Percentiles rank a stretch among this genome's conserved stretches.
Conservation (phyloP, 345 rosid genomes). For the Gossypium longicalyx region DNA sequence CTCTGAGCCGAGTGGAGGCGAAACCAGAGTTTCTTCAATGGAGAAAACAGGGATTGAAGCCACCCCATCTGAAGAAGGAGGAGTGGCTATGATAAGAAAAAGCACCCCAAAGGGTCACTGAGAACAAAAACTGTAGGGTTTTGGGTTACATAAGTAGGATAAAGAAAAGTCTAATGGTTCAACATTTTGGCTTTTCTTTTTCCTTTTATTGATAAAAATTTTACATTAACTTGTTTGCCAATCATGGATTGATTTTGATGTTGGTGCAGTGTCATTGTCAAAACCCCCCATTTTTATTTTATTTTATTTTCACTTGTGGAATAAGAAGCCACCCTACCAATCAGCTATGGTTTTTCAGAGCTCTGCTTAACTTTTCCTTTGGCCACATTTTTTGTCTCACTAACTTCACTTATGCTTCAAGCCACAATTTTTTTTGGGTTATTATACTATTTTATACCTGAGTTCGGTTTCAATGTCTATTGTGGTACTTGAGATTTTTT, state of each 20-base stretch:
- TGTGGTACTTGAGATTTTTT: no score
- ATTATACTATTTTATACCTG: no score
- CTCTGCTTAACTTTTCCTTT: slow-evolving; percentile 23
- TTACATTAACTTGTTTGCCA: slow-evolving; percentile 35
- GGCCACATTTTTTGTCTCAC: neutral
- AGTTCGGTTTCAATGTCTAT: no score
- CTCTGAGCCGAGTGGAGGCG: slow-evolving; percentile 63
- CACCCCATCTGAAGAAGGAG: slow-evolving; percentile 62
- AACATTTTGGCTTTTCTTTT: neutral
- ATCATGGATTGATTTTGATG: slow-evolving; percentile 26
- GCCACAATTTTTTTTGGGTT: slow-evolving; percentile 13
- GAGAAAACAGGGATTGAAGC: slow-evolving; percentile 87
- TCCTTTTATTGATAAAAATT: neutral
- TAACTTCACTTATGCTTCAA: slow-evolving; percentile 35
- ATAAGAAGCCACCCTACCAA: slow-evolving; percentile 66
- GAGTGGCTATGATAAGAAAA: slow-evolving; percentile 20
- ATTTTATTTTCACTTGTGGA: slow-evolving; percentile 33
- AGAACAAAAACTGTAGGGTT: slow-evolving; percentile 21
- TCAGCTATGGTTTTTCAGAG: slow-evolving; percentile 36
- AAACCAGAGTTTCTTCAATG: slow-evolving; percentile 90
- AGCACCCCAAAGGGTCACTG: neutral
- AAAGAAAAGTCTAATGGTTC: neutral
- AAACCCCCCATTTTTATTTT: slow-evolving; percentile 7
- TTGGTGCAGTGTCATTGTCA: slow-evolving; percentile 66
- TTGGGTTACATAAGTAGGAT: slow-evolving; percentile 35